Evolutionary conservation across 805 yeast species (phyloP).

Genomic region (Monosporozyma unispora): DNA sequence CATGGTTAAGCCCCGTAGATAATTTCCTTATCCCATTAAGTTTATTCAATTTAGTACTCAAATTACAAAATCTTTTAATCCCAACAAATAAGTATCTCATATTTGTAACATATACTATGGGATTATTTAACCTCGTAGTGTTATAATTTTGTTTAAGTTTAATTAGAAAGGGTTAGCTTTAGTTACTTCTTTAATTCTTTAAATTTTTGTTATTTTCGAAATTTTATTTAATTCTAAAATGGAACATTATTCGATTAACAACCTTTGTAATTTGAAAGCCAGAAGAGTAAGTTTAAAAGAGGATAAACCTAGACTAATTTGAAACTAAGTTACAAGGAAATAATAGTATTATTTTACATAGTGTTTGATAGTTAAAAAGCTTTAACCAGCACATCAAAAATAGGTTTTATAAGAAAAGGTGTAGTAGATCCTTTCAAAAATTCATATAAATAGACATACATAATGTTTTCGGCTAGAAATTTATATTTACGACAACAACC

Average conservation of each 20-base stretch:
- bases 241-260: neutral
- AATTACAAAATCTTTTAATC: neutral
- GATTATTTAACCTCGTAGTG: neutral
- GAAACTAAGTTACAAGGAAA: too few species aligned
- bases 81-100: neutral
- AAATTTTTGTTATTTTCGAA: neutral
- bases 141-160: too few species aligned
- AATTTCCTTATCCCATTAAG: neutral
- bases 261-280: neutral
- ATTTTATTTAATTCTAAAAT: neutral
- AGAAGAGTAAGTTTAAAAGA: too few species aligned
- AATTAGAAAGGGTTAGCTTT: neutral
- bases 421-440: neutral
- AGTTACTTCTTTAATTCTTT: neutral
- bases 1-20: neutral
- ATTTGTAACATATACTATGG: neutral
- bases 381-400: too few species aligned
- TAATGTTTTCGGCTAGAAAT: neutral
- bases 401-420: too few species aligned
- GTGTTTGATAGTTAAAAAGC: too few species aligned
- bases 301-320: too few species aligned
- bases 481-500: conserved; percentile 4
- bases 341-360: too few species aligned
- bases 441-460: neutral
- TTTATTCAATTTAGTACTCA: neutral